A percentile compares a stretch with the other conserved stretches of the same genome.
These are phyloP conservation scores for Macrotyloma uniflorum DNA, from an alignment of 306 rosid genomes.

Conservation along the genomic window DNA sequence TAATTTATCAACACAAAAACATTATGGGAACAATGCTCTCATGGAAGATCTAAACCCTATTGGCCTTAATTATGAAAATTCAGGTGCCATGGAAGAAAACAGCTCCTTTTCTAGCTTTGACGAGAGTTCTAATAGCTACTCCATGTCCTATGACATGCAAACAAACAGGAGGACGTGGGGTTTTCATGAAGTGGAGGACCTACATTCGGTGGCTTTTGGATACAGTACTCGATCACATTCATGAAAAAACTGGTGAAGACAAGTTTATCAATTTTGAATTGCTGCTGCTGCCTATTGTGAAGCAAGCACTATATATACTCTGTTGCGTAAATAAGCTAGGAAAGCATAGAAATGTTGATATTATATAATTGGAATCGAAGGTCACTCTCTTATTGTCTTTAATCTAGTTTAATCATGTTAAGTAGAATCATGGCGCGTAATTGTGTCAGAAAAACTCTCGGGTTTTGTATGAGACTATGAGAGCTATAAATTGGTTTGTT, in stretches of 20 bases:
- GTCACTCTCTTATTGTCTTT: slow-evolving; percentile 43
- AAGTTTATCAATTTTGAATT: slow-evolving; percentile 45
- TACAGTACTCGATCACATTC: slow-evolving; percentile 41
- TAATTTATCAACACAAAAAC: slow-evolving; percentile 34
- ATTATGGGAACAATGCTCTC: slow-evolving; percentile 43
- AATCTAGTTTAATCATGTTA: slow-evolving; percentile 42
- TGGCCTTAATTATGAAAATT: slow-evolving; percentile 56
- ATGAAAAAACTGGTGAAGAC: slow-evolving; percentile 46
- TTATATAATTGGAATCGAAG: slow-evolving; percentile 43
- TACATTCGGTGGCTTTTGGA: slow-evolving; percentile 76
- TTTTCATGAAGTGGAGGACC: slow-evolving; percentile 62
- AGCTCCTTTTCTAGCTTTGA: slow-evolving; percentile 74
- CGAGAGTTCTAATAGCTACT: slow-evolving; percentile 54
- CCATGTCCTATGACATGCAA: slow-evolving; percentile 67
- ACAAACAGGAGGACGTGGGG: slow-evolving; percentile 56
- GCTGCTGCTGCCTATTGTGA: slow-evolving; percentile 40
- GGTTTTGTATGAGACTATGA: slow-evolving; percentile 28
- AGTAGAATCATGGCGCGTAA: slow-evolving; percentile 42
- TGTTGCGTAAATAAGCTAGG: slow-evolving; percentile 53
- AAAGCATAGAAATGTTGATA: slow-evolving; percentile 58
- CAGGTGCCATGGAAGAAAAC: slow-evolving; percentile 56
- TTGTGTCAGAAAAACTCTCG: slow-evolving; percentile 34
- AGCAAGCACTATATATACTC: slow-evolving; percentile 50
- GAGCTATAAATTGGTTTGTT: slow-evolving; percentile 28
- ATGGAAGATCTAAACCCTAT: slow-evolving; percentile 54